Base-by-base conservation (phyloP, 441 rosid genomes). In the Geranium incanum region DNA sequence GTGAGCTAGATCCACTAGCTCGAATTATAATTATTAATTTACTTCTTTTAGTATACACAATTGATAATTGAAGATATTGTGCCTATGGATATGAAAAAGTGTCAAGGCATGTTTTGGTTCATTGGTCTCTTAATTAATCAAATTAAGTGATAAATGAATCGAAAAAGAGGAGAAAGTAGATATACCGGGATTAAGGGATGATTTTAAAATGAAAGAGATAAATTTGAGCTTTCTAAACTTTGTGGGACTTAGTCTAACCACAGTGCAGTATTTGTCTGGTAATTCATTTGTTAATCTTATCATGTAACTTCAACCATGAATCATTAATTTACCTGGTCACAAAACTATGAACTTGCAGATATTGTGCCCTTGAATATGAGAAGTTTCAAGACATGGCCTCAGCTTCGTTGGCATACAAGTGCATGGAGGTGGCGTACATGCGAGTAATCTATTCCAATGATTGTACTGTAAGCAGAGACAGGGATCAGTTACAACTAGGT, bases 361-460 rank as follows among this genome's bases (percentile, higher is more conserved):
- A 77, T 69, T 84, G 87, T 72, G 87, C 87, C 75, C 80, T 60
- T 74, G 87, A 82, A 68, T 84, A 78, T 59, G 87, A 84, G 78
- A 84, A 80, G 73, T 64, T 62, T 66, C 78, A 75, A 77, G 85
- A 84, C 72, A 75, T 82, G 87, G 87, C 82, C 33, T 84, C 87
- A 23, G 87, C 85, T 80, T 83, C 87, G 67, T 78, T 84, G 77
- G 85, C 87, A 36, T 84, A 84, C 82, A 84, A 84, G 72, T 82
- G 85, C 76, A 80, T 81, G 84, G 87, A 84, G 76, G 85, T 82
- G 70, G 85, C 87, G 37, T 82, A 78, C 77, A 69, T 82, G 72
- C 78, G 81, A 78, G 79, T 84, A 71, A 80, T 80, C 60, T 80
- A 76, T 73, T 77, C 82, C 64, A 76, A 79, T 69, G 71, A 80